phyloP scores from a whole-genome alignment of 1,284 basidiomycete species.

The Naganishia liquefaciens region DNA sequence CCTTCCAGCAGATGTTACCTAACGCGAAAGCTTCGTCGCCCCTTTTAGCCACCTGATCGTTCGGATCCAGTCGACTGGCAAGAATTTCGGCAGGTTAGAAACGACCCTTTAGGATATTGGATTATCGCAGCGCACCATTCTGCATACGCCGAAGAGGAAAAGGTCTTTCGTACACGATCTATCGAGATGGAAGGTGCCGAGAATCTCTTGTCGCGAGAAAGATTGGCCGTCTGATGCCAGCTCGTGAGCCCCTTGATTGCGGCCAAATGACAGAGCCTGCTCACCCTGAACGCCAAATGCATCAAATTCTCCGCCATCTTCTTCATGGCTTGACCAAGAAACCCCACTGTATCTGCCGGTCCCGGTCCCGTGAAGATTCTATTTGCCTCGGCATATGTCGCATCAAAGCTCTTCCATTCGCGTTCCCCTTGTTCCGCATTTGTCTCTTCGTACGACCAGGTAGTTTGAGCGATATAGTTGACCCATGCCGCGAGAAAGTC shows the following conservation, averaged over 20 bases:
- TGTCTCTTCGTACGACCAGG: conserved; percentile 15
- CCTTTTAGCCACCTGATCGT: conserved; percentile 25
- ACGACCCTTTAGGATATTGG: too few relatives aligned
- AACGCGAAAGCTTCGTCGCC: conserved; percentile 33
- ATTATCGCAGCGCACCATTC: conserved; percentile 18
- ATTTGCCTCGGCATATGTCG: conserved; percentile 30
- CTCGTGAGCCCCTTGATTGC: neutral
- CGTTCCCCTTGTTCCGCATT: conserved; percentile 28
- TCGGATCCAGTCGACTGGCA: conserved; percentile 11
- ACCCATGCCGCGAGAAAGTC: conserved; percentile 5
- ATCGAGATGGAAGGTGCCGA: conserved; percentile 26
- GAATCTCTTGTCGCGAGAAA: conserved; percentile 30
- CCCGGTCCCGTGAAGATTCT: conserved; percentile 21
- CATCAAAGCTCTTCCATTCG: conserved; percentile 33
- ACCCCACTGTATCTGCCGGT: conserved; percentile 15
- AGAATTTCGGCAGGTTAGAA: too few relatives aligned
- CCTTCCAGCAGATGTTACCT: conserved; percentile 34
- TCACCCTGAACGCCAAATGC: conserved; percentile 34
- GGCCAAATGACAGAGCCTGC: neutral
- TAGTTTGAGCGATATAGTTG: conserved; percentile 9
- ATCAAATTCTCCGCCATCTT: conserved; percentile 34
- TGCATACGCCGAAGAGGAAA: conserved; percentile 25
- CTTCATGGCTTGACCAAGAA: conserved; percentile 29
- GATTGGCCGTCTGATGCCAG: conserved; percentile 21
- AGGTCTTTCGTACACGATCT: conserved; percentile 29